Evolutionary conservation across 2,329 filamentous ascomycete species (phyloP).

Genomic region (Botrytis sinoallii): DNA sequence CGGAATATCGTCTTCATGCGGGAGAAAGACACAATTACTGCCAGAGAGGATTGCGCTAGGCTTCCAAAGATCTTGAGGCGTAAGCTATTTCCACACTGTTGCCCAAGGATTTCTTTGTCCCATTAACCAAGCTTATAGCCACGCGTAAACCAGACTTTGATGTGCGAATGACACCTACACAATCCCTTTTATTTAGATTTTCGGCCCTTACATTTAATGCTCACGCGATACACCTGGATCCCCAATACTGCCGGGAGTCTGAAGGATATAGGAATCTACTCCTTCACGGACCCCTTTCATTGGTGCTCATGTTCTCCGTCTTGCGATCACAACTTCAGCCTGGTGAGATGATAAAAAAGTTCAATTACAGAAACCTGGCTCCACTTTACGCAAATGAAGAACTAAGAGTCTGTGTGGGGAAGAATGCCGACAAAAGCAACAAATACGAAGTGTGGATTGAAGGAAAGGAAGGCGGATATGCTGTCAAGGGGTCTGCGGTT

Average conservation of each 20-base stretch:
- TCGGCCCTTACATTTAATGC: constrained; percentile 90
- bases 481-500: constrained; percentile 55
- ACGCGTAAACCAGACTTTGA: constrained; percentile 47
- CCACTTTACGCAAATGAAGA: constrained; percentile 74
- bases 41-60: constrained; percentile 24
- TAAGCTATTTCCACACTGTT: constrained; percentile 24
- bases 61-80: constrained; percentile 29
- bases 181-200: constrained; percentile 79
- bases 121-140: constrained; percentile 22
- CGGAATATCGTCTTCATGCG: constrained; percentile 64
- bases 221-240: constrained; percentile 85
- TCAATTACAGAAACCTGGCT: constrained; percentile 78
- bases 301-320: constrained; percentile 72
- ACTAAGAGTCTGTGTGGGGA: constrained; percentile 65
- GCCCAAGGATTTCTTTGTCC: not conserved
- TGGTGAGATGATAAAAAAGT: constrained; percentile 46
- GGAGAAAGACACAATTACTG: constrained; percentile 33
- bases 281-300: constrained; percentile 81
- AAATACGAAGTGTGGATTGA: constrained; percentile 65
- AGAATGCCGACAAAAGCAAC: constrained; percentile 41
- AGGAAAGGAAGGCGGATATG: constrained; percentile 56
- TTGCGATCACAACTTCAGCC: constrained; percentile 50
- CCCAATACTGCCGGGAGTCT: constrained; percentile 60
- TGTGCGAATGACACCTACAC: constrained; percentile 62
- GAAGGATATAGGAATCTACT: constrained; percentile 75